Evolutionary conservation across 1,284 basidiomycete species (phyloP).

Genomic region (Albatrellus sp.): DNA sequence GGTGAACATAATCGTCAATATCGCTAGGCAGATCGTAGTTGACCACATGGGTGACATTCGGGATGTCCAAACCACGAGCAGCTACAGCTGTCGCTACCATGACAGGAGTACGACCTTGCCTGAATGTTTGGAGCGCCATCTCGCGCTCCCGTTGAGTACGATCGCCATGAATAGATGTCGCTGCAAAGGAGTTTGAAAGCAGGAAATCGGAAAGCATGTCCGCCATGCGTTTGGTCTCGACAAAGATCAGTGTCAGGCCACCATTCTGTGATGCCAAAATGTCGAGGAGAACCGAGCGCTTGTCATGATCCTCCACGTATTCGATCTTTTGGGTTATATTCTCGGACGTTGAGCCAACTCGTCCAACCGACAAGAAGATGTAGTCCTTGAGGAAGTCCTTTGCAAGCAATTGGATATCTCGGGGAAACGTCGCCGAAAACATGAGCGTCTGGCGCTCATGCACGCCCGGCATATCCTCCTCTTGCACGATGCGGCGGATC

Average conservation of each 20-base stretch:
- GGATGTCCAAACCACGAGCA: constrained; percentile 98
- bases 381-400: constrained; percentile 95
- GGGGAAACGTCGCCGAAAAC: constrained; percentile 99
- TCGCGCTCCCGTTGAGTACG: constrained; percentile 97
- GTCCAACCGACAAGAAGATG: constrained; percentile 96
- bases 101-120: constrained; percentile 88
- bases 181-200: constrained; percentile 71
- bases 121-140: constrained; percentile 91
- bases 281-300: constrained; percentile 93
- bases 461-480: constrained; percentile 95
- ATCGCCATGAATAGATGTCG: constrained; percentile 98
- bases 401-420: constrained; percentile 96
- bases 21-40: constrained; percentile 98
- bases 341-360: constrained; percentile 97
- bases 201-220: constrained; percentile 98
- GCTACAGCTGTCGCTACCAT: constrained; percentile 98
- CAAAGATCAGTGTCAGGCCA: constrained; percentile 92
- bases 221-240: constrained; percentile 99
- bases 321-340: constrained; percentile 99
- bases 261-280: constrained; percentile 69
- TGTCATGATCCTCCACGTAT: constrained; percentile 96
- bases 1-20: constrained; percentile 98
- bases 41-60: constrained; percentile 97
- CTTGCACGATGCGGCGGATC: constrained; percentile 95
- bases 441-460: constrained; percentile 95